Conservation (phyloP, 164 flowering plant genomes). For the Cinnamomum chago region DNA sequence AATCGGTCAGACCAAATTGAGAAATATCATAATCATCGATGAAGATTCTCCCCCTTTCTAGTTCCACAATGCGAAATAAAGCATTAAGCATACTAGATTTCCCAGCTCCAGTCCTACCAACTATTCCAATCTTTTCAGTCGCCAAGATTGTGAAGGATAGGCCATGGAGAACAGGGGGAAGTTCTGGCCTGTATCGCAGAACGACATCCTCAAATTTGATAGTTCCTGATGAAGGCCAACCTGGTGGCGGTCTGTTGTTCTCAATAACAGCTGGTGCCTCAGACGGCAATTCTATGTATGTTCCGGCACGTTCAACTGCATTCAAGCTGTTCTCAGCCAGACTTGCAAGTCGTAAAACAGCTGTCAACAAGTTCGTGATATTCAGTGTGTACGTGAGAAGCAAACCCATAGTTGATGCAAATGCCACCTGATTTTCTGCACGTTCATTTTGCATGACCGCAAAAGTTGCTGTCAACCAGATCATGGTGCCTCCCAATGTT, state of each 20-base stretch:
- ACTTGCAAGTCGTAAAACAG: slow-evolving; percentile 88
- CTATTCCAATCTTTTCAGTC: slow-evolving; percentile 93
- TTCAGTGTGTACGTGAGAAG: slow-evolving; percentile 94
- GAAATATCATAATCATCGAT: slow-evolving; percentile 76
- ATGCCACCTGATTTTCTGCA: slow-evolving; percentile 79
- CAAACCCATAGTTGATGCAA: slow-evolving; percentile 98
- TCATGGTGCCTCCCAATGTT: slow-evolving; percentile 90
- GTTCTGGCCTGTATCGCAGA: slow-evolving; percentile 91
- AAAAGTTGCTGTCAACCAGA: slow-evolving; percentile 96
- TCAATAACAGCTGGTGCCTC: slow-evolving; percentile 84
- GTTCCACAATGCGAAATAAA: slow-evolving; percentile 87
- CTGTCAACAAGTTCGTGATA: slow-evolving; percentile 78
- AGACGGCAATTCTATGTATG: slow-evolving; percentile 85
- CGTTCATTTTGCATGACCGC: slow-evolving; percentile 95
- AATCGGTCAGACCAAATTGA: slow-evolving; percentile 79
- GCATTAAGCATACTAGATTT: slow-evolving; percentile 99
- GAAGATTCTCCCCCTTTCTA: slow-evolving; percentile 83
- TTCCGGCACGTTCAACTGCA: slow-evolving; percentile 85
- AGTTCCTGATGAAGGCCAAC: slow-evolving; percentile 91
- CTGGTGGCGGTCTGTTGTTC: slow-evolving; percentile 86
- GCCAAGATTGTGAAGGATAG: slow-evolving; percentile 68
- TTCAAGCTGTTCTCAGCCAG: slow-evolving; percentile 92
- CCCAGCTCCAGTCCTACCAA: slow-evolving; percentile 99
- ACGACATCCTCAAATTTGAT: slow-evolving; percentile 87
- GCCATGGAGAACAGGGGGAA: slow-evolving; percentile 95